Evolutionary conservation across 208 protist species (phyloP).

Genomic region (Trichomonas vaginalis): DNA sequence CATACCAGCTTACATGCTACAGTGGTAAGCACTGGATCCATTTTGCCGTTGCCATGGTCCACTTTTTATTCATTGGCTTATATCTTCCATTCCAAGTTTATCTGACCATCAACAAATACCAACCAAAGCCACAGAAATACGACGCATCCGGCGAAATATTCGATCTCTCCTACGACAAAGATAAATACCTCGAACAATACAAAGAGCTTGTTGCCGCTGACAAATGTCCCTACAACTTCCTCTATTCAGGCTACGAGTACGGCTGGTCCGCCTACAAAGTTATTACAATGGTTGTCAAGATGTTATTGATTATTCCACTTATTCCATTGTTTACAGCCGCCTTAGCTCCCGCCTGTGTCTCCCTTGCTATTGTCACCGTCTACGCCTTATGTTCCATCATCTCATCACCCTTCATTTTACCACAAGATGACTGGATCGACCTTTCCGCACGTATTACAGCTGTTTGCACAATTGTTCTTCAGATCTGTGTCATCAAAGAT

Average conservation of each 20-base stretch:
- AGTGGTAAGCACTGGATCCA: background rate
- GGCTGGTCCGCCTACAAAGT: background rate
- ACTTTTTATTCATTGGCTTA: background rate
- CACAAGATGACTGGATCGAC: slow-evolving; percentile 7
- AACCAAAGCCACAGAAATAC: background rate
- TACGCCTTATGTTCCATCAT: background rate
- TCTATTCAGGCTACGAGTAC: background rate
- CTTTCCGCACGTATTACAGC: background rate
- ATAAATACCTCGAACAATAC: background rate
- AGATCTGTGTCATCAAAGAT: background rate
- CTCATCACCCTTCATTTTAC: background rate
- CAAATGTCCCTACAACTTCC: background rate
- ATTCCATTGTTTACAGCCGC: background rate
- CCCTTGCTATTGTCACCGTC: background rate
- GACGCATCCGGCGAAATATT: background rate
- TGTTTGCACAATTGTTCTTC: background rate
- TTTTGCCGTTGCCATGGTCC: background rate
- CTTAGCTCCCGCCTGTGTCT: background rate
- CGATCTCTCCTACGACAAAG: background rate
- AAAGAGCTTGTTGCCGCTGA: background rate
- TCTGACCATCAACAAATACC: background rate
- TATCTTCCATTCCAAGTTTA: background rate
- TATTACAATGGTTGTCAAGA: background rate
- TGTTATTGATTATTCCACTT: background rate
- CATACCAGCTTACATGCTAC: slow-evolving; percentile 4